These are phyloP conservation scores for Salvia miltiorrhiza DNA, from an alignment of 257 asterid genomes.

Conservation along the genomic window DNA sequence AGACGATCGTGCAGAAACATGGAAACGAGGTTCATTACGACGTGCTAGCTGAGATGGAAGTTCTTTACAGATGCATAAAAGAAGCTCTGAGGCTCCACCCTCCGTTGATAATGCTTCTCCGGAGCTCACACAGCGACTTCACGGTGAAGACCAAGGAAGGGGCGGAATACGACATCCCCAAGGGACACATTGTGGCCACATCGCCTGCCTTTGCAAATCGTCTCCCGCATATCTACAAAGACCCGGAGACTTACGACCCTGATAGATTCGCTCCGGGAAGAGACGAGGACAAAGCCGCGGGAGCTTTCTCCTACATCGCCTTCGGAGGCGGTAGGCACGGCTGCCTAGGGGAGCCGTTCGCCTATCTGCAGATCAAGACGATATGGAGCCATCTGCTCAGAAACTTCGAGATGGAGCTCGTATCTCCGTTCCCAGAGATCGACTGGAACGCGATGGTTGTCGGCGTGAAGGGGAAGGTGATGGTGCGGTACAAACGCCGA, in stretches of 20 bases:
- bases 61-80: conserved; percentile 72
- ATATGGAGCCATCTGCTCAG: conserved; percentile 95
- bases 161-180: conserved; percentile 62
- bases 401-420: conserved; percentile 68
- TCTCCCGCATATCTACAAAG: conserved; percentile 63
- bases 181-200: conserved; percentile 59
- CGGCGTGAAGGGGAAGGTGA: conserved; percentile 56
- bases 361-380: conserved; percentile 88
- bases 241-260: conserved; percentile 76
- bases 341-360: conserved; percentile 94
- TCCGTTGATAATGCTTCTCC: conserved; percentile 84
- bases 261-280: conserved; percentile 82
- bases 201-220: conserved; percentile 59
- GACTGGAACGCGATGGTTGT: conserved; percentile 68
- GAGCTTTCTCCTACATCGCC: conserved; percentile 88
- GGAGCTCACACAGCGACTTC: conserved; percentile 84
- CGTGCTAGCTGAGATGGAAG: conserved; percentile 86
- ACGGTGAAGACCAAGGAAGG: conserved; percentile 78
- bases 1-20: conserved; percentile 50
- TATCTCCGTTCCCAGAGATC: conserved; percentile 54
- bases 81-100: conserved; percentile 97
- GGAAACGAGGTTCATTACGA: conserved; percentile 82
- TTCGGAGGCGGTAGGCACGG: conserved; percentile 98
- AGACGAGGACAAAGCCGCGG: conserved; percentile 91
- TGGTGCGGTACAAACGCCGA: conserved; percentile 54